Evolutionary conservation across 2,329 filamentous ascomycete genomes (phyloP), one percentile per base, ranked within the genome.

Genomic region (Blastomyces parvus): DNA sequence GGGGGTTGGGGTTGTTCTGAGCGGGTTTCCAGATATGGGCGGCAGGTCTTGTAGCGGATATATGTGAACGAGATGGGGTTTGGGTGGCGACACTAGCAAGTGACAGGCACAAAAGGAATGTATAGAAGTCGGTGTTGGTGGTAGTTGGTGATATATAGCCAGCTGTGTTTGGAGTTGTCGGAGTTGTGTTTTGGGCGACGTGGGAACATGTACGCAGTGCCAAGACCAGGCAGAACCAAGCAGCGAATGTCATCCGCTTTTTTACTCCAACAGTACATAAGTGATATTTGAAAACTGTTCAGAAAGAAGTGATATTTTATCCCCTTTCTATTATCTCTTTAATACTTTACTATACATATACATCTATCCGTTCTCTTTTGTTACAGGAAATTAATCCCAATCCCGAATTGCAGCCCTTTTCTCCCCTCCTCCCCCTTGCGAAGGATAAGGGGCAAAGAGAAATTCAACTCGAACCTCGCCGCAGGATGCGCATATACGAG

Each of bases 401-500:
- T 90, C n/a, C 94, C 94, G 70, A 99, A 87, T 74, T 94, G 91
- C 67, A 99, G 73, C 0, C 94, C 94, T 79, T 99, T 99, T 62
- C 93, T 85, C 19, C 86, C 88, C 69, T 94, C 88, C 77, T 99
- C 94, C 44, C 91, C 91, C 67, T 84, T 87, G 64, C 94, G 84
- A 71, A 91, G 76, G 22, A 93, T 87, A 64, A 99, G 75, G 0
- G 94, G 94, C 68, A 99, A 76, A 70, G 89, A 91, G 74, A 99
- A 96, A 77, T 99, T 99, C 69, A 99, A 81, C 79, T 99, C 94
- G 67, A 99, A 97, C 63, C 94, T 81, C 13, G 94, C 94, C 25
- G 93, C 88, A 0, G 92, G 92, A 72, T 97, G 93, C 3, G 92
- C 94, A 74, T 99, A 99, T 0, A 99, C 92, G 27, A 99, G 79